Percentiles rank a stretch among this genome's conserved stretches.
phyloP scores from a whole-genome alignment of 2,329 filamentous ascomycete genomes.

The Fusarium foetens region DNA sequence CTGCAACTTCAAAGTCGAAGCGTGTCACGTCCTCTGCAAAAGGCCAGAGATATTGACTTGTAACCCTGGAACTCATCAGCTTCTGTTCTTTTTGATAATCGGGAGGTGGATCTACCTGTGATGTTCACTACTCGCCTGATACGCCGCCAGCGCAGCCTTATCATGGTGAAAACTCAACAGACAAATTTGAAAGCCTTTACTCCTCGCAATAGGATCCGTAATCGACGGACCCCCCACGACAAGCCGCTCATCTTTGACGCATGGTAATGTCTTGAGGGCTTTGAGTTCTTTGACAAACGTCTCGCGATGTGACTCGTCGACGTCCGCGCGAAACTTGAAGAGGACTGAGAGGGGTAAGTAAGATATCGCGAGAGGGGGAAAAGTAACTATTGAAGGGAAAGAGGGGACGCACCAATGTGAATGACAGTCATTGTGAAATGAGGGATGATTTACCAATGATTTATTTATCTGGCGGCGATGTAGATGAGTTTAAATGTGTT shows the following conservation, averaged over 20 bases:
- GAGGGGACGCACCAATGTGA: conserved; percentile 47
- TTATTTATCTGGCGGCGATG: background rate
- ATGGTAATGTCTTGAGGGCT: conserved; percentile 58
- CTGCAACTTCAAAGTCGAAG: conserved; percentile 64
- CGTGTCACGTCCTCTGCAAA: conserved; percentile 63
- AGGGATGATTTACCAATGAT: background rate
- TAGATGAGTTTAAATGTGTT: background rate
- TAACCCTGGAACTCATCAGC: conserved; percentile 54
- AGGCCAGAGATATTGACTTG: conserved; percentile 61
- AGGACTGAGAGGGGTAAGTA: conserved; percentile 50
- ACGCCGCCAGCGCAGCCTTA: conserved; percentile 57
- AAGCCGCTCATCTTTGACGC: conserved; percentile 59
- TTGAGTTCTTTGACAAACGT: conserved; percentile 60
- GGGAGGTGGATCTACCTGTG: conserved; percentile 50
- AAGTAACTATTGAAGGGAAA: background rate
- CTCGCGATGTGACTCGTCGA: conserved; percentile 54
- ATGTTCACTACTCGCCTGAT: conserved; percentile 64
- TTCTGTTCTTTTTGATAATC: rapidly evolving
- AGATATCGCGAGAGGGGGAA: background rate
- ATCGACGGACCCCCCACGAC: conserved; percentile 64
- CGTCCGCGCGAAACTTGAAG: conserved; percentile 59
- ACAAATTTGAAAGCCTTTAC: conserved; percentile 63
- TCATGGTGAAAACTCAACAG: conserved; percentile 63
- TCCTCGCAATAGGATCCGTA: conserved; percentile 61
- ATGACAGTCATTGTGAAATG: conserved; percentile 47